phyloP scores from a whole-genome alignment of 2,329 filamentous ascomycete genomes.

The Xylariaceae sp. region DNA sequence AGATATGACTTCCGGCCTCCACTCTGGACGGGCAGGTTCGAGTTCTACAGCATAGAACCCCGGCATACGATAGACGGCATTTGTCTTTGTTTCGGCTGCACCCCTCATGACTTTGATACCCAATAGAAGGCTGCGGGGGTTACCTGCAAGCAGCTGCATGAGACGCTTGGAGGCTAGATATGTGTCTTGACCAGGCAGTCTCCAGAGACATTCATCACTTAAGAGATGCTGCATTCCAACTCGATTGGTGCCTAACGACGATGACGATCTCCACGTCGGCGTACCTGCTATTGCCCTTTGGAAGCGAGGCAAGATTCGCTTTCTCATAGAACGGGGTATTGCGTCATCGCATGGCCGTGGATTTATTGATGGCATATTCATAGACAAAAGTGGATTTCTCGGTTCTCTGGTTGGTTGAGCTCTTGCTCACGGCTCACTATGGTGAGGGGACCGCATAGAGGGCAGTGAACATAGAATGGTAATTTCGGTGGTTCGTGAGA shows the following conservation, averaged over 20 bases:
- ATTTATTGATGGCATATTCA: conserved; percentile 44
- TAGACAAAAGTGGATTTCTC: conserved; percentile 72
- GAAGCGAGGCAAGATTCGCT: conserved; percentile 36
- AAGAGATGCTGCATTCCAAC: conserved; percentile 33
- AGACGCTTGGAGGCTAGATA: conserved; percentile 38
- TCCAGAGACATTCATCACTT: conserved; percentile 35
- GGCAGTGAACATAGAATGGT: conserved; percentile 41
- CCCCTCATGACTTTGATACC: conserved; percentile 40
- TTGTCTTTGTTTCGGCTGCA: conserved; percentile 41
- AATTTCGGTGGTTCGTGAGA: conserved; percentile 38
- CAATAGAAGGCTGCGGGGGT: conserved; percentile 38
- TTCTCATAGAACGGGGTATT: conserved; percentile 39
- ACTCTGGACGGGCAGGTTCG: conserved; percentile 39
- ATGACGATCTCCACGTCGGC: conserved; percentile 40
- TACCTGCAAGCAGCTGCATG: conserved; percentile 39
- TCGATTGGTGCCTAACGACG: conserved; percentile 36
- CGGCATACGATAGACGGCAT: conserved; percentile 43
- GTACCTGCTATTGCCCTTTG: conserved; percentile 38
- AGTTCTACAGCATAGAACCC: conserved; percentile 38
- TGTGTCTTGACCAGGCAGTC: conserved; percentile 34
- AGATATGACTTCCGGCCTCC: conserved; percentile 37
- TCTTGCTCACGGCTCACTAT: conserved; percentile 30
- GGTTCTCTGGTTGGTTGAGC: conserved; percentile 53
- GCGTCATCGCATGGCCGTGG: conserved; percentile 36
- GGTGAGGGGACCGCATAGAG: conserved; percentile 33